Evolutionary conservation across 2,329 filamentous ascomycete genomes (phyloP), one percentile per base, ranked within the genome.

Genomic region (Huntiella abstrusa): DNA sequence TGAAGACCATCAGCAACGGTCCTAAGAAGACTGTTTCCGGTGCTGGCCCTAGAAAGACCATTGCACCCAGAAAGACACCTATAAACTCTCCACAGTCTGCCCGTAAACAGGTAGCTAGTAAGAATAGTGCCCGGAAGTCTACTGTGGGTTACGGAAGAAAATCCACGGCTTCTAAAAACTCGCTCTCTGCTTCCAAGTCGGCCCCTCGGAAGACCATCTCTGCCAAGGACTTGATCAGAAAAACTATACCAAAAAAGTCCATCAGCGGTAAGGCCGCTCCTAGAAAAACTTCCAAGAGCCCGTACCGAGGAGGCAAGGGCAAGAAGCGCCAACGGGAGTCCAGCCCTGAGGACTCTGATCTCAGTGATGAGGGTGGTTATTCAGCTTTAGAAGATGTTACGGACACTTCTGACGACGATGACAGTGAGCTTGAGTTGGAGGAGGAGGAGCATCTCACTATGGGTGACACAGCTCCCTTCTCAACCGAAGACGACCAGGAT

Each of bases 301-400:
- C 45, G 15, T 16, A 11, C 22, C 17, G 17, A 33, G 32, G 44
- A 7, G 32, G 33, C n/a, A 44, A 47, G 37, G 41, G 44, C 5
- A 44, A 42, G 19, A 50, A 44, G 34, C 44, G 41, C 15, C 34
- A 41, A 15, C 19, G 40, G 40, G 28, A 40, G 12, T 74, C 70
- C 28, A 64, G 68, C 54, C 63, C 65, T 4, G 72, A 71, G 4
- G 71, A 71, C 3, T 73, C 73, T 7, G 73, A 71, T 1, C 64
- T 76, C 4, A 80, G 73, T 51, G 75, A 79, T 50, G 81, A 85
- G 49, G 75, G 71, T 45, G 79, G 75, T 47, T 85, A 86, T 59
- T 81, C 77, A 1, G 80, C 70, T 34, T 79, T 92, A 50, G 82
- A 88, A 57, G 75, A 85, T 43, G 80, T 92, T 51, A 83, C 74